Base-by-base conservation (phyloP, 352 stramenopile species). In the Peronospora tabacina region DNA sequence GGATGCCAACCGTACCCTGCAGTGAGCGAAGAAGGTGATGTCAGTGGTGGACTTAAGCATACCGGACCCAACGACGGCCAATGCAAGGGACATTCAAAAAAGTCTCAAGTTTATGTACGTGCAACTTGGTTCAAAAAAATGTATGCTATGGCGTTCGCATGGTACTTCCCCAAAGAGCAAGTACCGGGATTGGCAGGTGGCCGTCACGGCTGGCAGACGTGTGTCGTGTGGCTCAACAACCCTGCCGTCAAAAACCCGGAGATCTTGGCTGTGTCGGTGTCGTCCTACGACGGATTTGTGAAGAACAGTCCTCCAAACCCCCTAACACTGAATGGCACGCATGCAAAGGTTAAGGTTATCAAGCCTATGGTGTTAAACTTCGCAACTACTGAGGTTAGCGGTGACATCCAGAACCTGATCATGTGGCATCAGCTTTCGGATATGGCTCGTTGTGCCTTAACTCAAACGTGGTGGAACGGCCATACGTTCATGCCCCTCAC, bases 81-180 rank as follows among this genome's bases (percentile, higher is more conserved):
- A 22, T 61, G 53, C 15, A 45, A 50, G 30, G 53, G 53, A 1
- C 50, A 46, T 19, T 30, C 19, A 5, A 47, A 22, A 39, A 46
- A 46, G 2, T 61, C 53, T 1, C 53, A 61, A 5, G 39, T 55
- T 9, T 60, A 60, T 38, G 45, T 28, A 1, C 53, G 53, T 13
- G 44, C 53, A 6, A 46, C 19, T 0, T 61, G 53, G 45, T n/a
- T 30, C 22, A n/a, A n/a, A n/a, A n/a, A n/a, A 1, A 3, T 22
- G 2, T 66, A 44, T 37, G 56, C 49, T 32, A 59, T 70, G 52
- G 65, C 65, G 51, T 68, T 65, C 55, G 56, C 54, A 15, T 70
- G 62, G 62, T 75, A 75, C 55, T 72, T 75, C 44, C 59, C 66
- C 11, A 75, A 72, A 51, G 66, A 75, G 59, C 62, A 20, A 62